Evolutionary conservation across 2,329 filamentous ascomycete genomes (phyloP).

Genomic region (Trichoderma atroviride): DNA sequence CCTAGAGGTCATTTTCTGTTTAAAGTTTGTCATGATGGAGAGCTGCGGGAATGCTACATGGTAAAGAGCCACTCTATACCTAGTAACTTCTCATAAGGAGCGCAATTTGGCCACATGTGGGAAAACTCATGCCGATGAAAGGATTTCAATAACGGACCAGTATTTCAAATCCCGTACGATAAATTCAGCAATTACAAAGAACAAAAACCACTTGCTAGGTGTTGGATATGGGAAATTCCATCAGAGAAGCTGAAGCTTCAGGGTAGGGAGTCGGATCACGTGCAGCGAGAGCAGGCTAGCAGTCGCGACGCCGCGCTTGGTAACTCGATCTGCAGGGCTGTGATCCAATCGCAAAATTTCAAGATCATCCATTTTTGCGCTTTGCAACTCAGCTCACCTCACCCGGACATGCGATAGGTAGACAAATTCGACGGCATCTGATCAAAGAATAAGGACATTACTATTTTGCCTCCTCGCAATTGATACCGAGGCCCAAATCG

Average conservation of each 20-base stretch:
- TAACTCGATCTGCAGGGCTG: conserved; percentile 34
- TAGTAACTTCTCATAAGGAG: background rate
- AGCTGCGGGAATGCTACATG: background rate
- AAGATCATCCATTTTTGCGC: conserved; percentile 26
- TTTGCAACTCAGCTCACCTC: conserved; percentile 1
- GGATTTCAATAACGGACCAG: background rate
- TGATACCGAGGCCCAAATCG: background rate
- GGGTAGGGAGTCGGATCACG: conserved; percentile 35
- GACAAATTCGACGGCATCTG: background rate
- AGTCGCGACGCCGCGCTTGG: conserved; percentile 34
- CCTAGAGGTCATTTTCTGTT: background rate
- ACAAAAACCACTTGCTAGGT: background rate
- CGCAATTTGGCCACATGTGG: background rate
- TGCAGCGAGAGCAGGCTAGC: conserved; percentile 33
- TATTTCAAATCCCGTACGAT: background rate
- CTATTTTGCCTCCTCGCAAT: background rate
- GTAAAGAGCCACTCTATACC: background rate
- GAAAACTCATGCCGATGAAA: background rate
- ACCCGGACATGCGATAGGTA: conserved; percentile 17
- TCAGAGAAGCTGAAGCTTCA: background rate
- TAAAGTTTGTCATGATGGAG: background rate
- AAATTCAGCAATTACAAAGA: background rate
- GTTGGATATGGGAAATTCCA: background rate
- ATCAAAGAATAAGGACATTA: background rate
- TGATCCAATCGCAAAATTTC: conserved; percentile 43